Conservation (phyloP, 2,329 filamentous ascomycete genomes). For the Pyrenochaeta sp. region DNA sequence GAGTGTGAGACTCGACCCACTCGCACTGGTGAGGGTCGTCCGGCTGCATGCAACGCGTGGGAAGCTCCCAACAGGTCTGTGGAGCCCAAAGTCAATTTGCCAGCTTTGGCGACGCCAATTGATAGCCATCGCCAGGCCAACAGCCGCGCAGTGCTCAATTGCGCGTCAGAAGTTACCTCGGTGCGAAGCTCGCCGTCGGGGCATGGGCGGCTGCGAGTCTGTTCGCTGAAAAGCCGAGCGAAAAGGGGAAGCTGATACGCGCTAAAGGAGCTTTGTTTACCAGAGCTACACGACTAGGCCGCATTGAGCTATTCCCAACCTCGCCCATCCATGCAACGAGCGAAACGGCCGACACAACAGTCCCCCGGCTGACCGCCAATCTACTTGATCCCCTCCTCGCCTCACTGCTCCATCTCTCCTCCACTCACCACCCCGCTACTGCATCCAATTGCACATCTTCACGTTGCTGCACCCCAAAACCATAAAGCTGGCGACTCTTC, state of each 20-base stretch:
- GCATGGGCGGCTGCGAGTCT: slow-evolving; percentile 3
- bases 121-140: slow-evolving; percentile 34
- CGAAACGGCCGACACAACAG: slow-evolving; percentile 39
- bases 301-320: slow-evolving; percentile 25
- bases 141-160: slow-evolving; percentile 28
- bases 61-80: slow-evolving; percentile 28
- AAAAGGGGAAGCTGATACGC: slow-evolving; percentile 36
- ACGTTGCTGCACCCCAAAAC: slow-evolving; percentile 36
- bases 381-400: slow-evolving; percentile 47
- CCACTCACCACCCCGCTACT: slow-evolving; percentile 48
- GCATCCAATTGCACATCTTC: slow-evolving; percentile 49
- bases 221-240: slow-evolving; percentile 8
- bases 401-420: slow-evolving; percentile 44
- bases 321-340: slow-evolving; percentile 22
- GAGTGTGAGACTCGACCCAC: slow-evolving; percentile 31
- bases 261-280: slow-evolving; percentile 29
- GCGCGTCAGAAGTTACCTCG: slow-evolving; percentile 37
- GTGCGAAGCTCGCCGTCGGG: slow-evolving; percentile 20
- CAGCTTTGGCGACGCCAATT: slow-evolving; percentile 14
- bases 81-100: slow-evolving; percentile 19
- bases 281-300: slow-evolving; percentile 35
- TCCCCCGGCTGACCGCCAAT: slow-evolving; percentile 39
- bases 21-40: slow-evolving; percentile 11
- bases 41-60: slow-evolving; percentile 24
- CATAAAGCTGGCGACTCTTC: slow-evolving; percentile 43